phyloP scores from a whole-genome alignment of 805 yeast genomes.

The Candida nitratophila region DNA sequence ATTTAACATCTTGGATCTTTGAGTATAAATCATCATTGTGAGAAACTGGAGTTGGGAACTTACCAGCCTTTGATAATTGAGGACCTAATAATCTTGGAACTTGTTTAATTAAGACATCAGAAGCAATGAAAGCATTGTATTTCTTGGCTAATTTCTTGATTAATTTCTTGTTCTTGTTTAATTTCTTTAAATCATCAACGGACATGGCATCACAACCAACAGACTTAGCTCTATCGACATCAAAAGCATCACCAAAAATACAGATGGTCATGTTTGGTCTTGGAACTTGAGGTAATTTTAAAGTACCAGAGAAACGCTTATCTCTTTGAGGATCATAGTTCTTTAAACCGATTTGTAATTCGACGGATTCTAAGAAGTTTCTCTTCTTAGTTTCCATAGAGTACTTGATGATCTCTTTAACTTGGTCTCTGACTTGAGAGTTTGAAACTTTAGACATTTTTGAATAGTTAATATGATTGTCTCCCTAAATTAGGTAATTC shows the following conservation, averaged over 20 bases:
- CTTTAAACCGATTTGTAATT: constrained; percentile 98
- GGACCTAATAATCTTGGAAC: constrained; percentile 99
- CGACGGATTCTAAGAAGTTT: constrained; percentile 99
- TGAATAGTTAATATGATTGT: constrained; percentile 33
- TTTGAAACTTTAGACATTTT: constrained; percentile 84
- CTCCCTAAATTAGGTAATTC: constrained; percentile 61
- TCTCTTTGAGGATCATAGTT: constrained; percentile 99
- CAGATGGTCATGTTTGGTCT: constrained; percentile 99
- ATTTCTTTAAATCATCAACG: constrained; percentile 98
- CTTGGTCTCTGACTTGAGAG: constrained; percentile 94
- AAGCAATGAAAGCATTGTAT: constrained; percentile 99
- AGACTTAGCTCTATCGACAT: constrained; percentile 99
- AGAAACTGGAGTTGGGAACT: constrained; percentile 99
- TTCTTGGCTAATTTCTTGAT: constrained; percentile 99
- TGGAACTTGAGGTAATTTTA: constrained; percentile 97
- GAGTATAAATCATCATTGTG: constrained; percentile 96
- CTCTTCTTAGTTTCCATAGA: constrained; percentile 98
- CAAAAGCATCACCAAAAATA: constrained; percentile 99
- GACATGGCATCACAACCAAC: constrained; percentile 99
- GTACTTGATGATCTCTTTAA: constrained; percentile 81
- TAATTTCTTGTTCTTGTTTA: constrained; percentile 99
- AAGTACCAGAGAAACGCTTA: constrained; percentile 99
- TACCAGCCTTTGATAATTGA: constrained; percentile 99
- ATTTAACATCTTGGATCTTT: constrained; percentile 95
- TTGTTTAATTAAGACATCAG: constrained; percentile 98